Evolutionary conservation across 768 basidiomycete genomes (phyloP).

Genomic region (Termitomyces sp.): DNA sequence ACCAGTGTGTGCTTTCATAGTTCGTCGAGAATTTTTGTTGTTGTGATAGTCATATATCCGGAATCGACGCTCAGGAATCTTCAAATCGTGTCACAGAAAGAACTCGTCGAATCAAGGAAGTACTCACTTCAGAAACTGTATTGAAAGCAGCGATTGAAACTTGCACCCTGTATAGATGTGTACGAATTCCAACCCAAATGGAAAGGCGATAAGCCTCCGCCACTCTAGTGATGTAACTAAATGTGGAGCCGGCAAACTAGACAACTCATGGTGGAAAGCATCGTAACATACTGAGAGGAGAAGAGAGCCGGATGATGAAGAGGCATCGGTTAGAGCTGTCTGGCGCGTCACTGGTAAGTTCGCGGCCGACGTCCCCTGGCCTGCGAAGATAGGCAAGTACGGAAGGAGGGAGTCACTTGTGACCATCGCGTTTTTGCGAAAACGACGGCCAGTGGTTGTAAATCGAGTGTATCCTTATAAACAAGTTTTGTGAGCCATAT

Average conservation of each 20-base stretch:
- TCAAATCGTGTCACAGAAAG: slow-evolving; percentile 5
- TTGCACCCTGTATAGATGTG: slow-evolving; percentile 24
- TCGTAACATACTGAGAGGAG: slow-evolving; percentile 47
- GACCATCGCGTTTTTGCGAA: slow-evolving; percentile 7
- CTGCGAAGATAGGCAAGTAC: slow-evolving; percentile 48
- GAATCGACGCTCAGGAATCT: slow-evolving; percentile 66
- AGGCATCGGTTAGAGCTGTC: slow-evolving; percentile 36
- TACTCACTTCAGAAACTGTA: slow-evolving; percentile 49
- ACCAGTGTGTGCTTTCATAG: slow-evolving; percentile 48
- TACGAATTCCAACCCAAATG: slow-evolving; percentile 47
- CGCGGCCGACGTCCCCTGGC: slow-evolving; percentile 41
- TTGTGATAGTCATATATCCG: slow-evolving; percentile 32
- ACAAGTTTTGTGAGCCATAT: slow-evolving; percentile 13
- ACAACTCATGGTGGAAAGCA: slow-evolving; percentile 44
- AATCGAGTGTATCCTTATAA: slow-evolving; percentile 12
- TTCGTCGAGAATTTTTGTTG: slow-evolving; percentile 25
- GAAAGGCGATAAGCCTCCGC: slow-evolving; percentile 45
- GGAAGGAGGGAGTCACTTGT: slow-evolving; percentile 5
- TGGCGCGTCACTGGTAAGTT: slow-evolving; percentile 24
- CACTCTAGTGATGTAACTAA: slow-evolving; percentile 36
- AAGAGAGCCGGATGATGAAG: slow-evolving; percentile 32
- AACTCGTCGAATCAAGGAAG: neutral
- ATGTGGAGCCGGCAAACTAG: slow-evolving; percentile 32
- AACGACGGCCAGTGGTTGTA: neutral
- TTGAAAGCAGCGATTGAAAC: slow-evolving; percentile 25